Percentiles rank a stretch among this genome's conserved stretches.
Evolutionary conservation across 2,329 filamentous ascomycete genomes (phyloP).

Genomic region (Ceratocystis albifundus): DNA sequence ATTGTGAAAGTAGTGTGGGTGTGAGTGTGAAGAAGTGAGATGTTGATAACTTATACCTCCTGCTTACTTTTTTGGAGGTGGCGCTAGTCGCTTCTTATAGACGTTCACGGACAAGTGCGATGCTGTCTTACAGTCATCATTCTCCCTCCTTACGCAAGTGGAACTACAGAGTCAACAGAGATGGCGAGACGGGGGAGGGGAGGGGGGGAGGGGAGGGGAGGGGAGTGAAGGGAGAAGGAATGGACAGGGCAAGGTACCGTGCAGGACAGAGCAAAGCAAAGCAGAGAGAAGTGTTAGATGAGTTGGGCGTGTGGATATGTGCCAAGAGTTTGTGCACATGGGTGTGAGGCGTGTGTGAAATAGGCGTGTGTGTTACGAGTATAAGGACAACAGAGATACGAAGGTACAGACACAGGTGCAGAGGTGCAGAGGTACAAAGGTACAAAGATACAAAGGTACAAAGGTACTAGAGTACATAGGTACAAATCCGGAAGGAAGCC

Average conservation of each 20-base stretch:
- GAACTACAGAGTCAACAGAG: neutral
- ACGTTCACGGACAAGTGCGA: neutral
- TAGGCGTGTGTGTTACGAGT: neutral
- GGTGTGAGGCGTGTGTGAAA: neutral
- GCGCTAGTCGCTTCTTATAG: neutral
- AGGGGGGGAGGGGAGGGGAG: neutral
- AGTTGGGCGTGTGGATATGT: neutral
- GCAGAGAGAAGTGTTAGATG: no score
- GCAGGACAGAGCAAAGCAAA: no score
- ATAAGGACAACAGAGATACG: neutral
- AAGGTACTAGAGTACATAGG: neutral
- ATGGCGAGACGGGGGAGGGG: neutral
- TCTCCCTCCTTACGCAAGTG: neutral
- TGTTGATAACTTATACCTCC: neutral
- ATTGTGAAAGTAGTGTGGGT: neutral
- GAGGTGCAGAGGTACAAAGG: neutral
- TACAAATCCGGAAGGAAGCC: slow-evolving; percentile 17
- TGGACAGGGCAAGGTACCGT: neutral
- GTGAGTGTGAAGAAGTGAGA: neutral
- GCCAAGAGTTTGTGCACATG: neutral
- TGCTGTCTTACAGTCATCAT: neutral
- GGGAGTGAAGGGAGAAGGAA: neutral
- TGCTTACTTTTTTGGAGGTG: neutral
- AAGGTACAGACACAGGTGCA: no score
- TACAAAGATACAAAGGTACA: neutral